Evolutionary conservation across 2,329 filamentous ascomycete species (phyloP).

Genomic region (Alternaria sp.): DNA sequence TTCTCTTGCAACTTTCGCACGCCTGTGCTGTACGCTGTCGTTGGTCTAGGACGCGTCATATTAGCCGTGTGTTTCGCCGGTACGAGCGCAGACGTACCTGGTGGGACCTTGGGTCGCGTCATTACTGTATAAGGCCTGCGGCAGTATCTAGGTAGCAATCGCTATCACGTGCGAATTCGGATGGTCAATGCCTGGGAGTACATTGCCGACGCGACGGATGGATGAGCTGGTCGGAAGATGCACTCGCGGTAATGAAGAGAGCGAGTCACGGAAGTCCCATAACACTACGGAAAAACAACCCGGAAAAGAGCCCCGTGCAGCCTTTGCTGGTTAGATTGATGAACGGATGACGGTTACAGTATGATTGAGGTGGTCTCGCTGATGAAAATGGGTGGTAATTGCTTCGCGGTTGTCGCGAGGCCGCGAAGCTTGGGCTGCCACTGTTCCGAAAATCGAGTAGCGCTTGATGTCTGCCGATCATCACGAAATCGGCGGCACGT

Average conservation of each 20-base stretch:
- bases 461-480: slow-evolving; percentile 19
- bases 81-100: slow-evolving; percentile 33
- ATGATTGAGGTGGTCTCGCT: slow-evolving; percentile 3
- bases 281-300: not conserved
- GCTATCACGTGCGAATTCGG: slow-evolving; percentile 35
- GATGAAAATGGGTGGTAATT: slow-evolving; percentile 1
- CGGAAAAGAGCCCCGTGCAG: slow-evolving; percentile 15
- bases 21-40: slow-evolving; percentile 70
- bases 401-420: not conserved
- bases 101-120: slow-evolving; percentile 49
- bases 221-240: slow-evolving; percentile 42
- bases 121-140: slow-evolving; percentile 26
- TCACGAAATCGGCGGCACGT: slow-evolving; percentile 9
- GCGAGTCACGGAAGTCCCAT: slow-evolving; percentile 22
- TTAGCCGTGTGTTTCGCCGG: slow-evolving; percentile 26
- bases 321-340: slow-evolving; percentile 7
- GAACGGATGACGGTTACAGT: slow-evolving; percentile 14
- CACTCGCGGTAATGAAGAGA: slow-evolving; percentile 23
- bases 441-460: slow-evolving; percentile 14
- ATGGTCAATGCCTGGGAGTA: slow-evolving; percentile 18
- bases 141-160: slow-evolving; percentile 9
- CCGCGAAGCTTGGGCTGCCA: slow-evolving; percentile 8
- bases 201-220: slow-evolving; percentile 38
- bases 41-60: slow-evolving; percentile 67
- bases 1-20: slow-evolving; percentile 71